Conservation (phyloP, 257 asterid genomes). For the Fraxinus cuspidata region DNA sequence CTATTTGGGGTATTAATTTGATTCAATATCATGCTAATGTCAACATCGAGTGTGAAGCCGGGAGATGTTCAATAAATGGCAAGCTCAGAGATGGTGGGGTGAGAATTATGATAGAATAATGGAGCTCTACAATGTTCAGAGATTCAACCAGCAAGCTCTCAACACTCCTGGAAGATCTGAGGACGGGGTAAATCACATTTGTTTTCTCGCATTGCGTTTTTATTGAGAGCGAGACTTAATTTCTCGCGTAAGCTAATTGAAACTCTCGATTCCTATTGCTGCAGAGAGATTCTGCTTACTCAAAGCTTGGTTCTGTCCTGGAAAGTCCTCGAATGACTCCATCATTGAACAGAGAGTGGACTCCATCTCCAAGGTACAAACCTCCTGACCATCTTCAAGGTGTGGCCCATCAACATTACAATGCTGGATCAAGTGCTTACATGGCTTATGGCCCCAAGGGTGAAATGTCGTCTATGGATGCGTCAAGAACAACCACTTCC, state of each 20-base stretch:
- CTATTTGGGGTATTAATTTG: not conserved
- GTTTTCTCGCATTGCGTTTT: not conserved
- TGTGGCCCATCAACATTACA: constrained; percentile 36
- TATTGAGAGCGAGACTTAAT: not conserved
- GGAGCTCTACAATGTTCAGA: not conserved
- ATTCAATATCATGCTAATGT: constrained; percentile 22
- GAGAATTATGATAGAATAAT: not conserved
- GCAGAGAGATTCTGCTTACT: constrained; percentile 90
- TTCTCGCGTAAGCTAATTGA: not conserved
- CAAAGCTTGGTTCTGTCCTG: constrained; percentile 67
- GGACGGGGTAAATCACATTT: not conserved
- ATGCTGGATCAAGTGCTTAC: constrained; percentile 50
- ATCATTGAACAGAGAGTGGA: constrained; percentile 61
- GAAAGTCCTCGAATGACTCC: constrained; percentile 95
- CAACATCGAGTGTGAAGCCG: constrained; percentile 4
- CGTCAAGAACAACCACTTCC: constrained; percentile 77
- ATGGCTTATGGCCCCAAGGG: constrained; percentile 39
- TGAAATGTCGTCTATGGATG: constrained; percentile 64
- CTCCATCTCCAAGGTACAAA: constrained; percentile 58
- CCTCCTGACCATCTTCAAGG: constrained; percentile 41
- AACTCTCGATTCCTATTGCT: constrained; percentile 1
- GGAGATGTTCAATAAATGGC: not conserved
- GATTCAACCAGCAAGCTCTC: not conserved
- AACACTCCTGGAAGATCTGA: not conserved
- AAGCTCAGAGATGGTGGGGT: not conserved